These are phyloP conservation scores for Botrytis sinoallii DNA, from an alignment of 2,329 filamentous ascomycete genomes.

Conservation along the genomic window DNA sequence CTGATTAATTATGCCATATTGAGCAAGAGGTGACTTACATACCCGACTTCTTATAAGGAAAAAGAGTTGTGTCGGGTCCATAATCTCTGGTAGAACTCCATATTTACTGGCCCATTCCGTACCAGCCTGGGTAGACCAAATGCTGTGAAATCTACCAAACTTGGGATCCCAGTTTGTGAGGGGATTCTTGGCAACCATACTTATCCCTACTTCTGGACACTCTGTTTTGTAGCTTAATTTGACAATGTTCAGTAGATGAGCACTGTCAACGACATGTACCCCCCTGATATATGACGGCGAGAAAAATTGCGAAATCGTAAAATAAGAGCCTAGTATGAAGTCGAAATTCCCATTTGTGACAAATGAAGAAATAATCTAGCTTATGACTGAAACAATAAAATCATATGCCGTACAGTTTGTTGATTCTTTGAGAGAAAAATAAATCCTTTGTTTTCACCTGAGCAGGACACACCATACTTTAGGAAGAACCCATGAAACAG, in stretches of 20 bases:
- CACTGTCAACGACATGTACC: background rate
- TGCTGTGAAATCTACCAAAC: constrained; percentile 5
- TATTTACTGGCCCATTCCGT: background rate
- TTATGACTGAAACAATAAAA: background rate
- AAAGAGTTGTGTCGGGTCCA: constrained; percentile 1
- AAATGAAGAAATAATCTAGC: background rate
- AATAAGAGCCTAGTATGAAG: too few relatives aligned
- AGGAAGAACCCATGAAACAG: too few relatives aligned
- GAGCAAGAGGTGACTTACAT: background rate
- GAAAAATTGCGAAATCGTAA: background rate
- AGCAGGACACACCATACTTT: background rate
- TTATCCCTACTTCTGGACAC: background rate
- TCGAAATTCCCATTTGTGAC: background rate
- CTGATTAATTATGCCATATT: background rate
- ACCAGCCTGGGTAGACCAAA: constrained; percentile 2
- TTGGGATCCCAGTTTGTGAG: background rate
- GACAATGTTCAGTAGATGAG: background rate
- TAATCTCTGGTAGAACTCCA: background rate
- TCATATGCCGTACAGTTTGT: background rate
- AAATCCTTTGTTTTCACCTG: background rate
- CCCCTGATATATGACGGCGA: background rate
- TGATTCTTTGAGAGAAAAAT: too few relatives aligned
- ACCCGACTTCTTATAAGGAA: constrained; percentile 4
- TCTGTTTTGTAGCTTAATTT: background rate
- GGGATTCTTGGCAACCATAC: background rate